Percentiles rank a stretch among this genome's conserved stretches.
These are phyloP conservation scores for Nelumbo lutea DNA, from an alignment of 164 flowering plant species.

Conservation along the genomic window DNA sequence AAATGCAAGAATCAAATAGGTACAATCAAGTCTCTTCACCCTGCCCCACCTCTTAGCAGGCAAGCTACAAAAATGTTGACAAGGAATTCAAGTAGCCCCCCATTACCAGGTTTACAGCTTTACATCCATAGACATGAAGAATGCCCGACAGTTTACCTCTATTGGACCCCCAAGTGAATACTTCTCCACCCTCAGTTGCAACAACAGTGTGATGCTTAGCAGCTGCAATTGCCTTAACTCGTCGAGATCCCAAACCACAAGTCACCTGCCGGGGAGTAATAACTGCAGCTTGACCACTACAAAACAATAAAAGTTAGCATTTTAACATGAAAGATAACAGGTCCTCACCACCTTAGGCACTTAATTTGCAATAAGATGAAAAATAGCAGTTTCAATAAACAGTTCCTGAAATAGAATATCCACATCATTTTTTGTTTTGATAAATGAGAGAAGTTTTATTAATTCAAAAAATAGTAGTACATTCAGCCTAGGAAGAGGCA, in stretches of 20 bases:
- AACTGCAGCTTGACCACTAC: constrained; percentile 99
- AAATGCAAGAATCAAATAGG: constrained; percentile 3
- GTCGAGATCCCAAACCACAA: constrained; percentile 76
- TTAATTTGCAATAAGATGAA: too few species aligned
- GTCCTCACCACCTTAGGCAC: background rate
- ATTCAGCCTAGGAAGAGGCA: too few species aligned
- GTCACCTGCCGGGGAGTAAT: constrained; percentile 93
- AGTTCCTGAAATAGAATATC: too few species aligned
- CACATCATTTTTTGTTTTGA: too few species aligned
- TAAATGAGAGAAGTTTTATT: too few species aligned
- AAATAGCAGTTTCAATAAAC: too few species aligned
- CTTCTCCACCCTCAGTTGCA: constrained; percentile 94
- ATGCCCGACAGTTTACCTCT: constrained; percentile 52
- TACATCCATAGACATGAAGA: background rate
- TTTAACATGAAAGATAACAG: background rate
- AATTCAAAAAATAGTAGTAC: too few species aligned
- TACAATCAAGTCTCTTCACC: background rate
- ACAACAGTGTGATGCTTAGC: constrained; percentile 97
- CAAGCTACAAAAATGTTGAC: background rate
- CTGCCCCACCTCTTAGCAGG: background rate
- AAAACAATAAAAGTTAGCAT: constrained; percentile 18
- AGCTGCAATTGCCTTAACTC: constrained; percentile 87
- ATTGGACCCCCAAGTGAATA: constrained; percentile 99
- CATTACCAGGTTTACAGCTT: background rate
- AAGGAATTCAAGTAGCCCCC: background rate